Conservation (phyloP, 768 basidiomycete species). For the Galerina sulciceps region DNA sequence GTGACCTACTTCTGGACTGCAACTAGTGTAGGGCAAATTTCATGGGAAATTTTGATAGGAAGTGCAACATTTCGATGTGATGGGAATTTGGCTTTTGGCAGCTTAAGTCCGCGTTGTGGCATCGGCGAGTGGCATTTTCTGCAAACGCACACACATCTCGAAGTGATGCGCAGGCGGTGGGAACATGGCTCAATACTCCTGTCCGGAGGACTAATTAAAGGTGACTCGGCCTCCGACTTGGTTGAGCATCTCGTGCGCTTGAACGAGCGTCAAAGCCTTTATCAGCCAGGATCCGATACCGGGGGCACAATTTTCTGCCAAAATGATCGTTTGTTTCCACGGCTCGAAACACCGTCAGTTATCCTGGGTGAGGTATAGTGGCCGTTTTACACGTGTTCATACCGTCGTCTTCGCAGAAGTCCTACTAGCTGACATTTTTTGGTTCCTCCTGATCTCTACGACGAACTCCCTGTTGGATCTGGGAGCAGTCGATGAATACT, state of each 20-base stretch:
- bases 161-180: constrained; percentile 3
- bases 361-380: background rate
- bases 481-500: no score
- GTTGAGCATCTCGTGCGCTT: no score
- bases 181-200: background rate
- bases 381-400: constrained; percentile 9
- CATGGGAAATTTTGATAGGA: background rate
- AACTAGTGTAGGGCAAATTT: background rate
- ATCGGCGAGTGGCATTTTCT: background rate
- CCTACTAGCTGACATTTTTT: no score
- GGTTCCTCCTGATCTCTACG: no score
- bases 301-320: background rate
- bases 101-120: constrained; percentile 6
- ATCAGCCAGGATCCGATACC: background rate
- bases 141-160: constrained; percentile 1
- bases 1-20: background rate
- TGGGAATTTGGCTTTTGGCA: constrained; percentile 2
- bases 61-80: background rate
- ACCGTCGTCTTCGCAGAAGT: background rate
- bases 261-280: background rate
- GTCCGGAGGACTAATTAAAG: background rate
- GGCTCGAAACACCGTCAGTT: background rate
- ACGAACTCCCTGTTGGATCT: no score
- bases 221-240: background rate
- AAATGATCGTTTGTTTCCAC: constrained; percentile 3